These are phyloP conservation scores for Neopestalotiopsis rosae DNA, from an alignment of 2,329 filamentous ascomycete species.

Conservation along the genomic window DNA sequence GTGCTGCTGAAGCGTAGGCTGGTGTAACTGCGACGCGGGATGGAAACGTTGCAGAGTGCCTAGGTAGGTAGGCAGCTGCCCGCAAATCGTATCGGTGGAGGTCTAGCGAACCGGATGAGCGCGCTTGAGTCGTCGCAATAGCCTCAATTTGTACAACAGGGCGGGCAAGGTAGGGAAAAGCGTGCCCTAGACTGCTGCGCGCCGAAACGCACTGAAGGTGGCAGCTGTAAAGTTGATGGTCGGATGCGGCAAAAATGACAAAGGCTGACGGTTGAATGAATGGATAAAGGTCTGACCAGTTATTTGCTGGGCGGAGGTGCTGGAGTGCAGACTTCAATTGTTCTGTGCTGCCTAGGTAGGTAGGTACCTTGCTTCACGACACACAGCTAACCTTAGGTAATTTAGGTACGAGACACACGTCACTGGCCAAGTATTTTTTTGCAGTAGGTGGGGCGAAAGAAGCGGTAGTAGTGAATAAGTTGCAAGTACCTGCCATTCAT, in stretches of 20 bases:
- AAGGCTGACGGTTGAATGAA: background rate
- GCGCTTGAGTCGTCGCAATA: background rate
- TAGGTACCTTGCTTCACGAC: background rate
- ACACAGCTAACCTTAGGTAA: too few species aligned
- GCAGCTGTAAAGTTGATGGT: background rate
- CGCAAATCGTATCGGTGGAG: background rate
- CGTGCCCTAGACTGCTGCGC: background rate
- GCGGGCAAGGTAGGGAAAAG: background rate
- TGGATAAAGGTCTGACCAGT: background rate
- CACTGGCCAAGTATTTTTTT: background rate
- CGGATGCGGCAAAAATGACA: conserved; percentile 11
- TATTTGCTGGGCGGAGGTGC: background rate
- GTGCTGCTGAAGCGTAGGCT: background rate
- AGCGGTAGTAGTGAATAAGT: background rate
- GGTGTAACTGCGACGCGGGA: background rate
- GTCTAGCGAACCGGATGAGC: background rate
- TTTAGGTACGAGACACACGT: background rate
- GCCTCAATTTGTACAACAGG: background rate
- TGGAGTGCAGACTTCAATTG: background rate
- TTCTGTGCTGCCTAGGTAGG: background rate
- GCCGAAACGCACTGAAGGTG: background rate
- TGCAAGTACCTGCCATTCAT: background rate
- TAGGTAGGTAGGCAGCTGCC: background rate
- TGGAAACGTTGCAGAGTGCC: background rate
- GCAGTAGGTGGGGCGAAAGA: background rate